Evolutionary conservation across 805 yeast species (phyloP), one percentile per base, ranked within the genome.

Genomic region (Zygosaccharomyces rouxii): DNA sequence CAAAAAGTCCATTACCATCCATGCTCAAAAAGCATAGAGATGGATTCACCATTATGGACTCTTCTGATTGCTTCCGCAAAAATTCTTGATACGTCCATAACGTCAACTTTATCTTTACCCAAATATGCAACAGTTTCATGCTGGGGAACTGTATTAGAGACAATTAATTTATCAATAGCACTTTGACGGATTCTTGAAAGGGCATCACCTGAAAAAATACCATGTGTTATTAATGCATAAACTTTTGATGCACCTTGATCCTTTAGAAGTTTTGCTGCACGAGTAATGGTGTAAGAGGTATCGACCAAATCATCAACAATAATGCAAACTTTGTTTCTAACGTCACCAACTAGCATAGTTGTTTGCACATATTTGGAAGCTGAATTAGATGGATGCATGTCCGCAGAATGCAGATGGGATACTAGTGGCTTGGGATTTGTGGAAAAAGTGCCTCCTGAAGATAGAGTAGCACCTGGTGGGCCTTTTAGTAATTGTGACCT

Each of bases 271-370:
- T 84, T 84, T 9, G 98, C 97, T 5, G 98, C 98, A 31, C 97
- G 73, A 0, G 94, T 84, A 42, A 94, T 82, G 1, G 99, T 94
- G 63, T 83, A 83, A 1, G 95, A 88, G 1, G 99, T 92, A 66
- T 94, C 99, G 4, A 89, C 89, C 57, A 94, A 72, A 66, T 94
- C 99, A 69, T 94, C 99, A 31, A 94, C 77, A 42, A 94, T 71
- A n/a, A 94, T 85, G 66, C 97, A 95, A 2, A 81, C 87, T 59
- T 85, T 82, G 57, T 80, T 89, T 51, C 79, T 78, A 30, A 94
- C 98, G 62, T 92, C 96, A 35, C 99, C 99, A 23, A 94, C 99
- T 18, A 94, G 78, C 95, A 94, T 89, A 2, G 96, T 87, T 1
- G 96, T 85, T 35, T 95, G 92, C 38, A 81, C 77, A 47, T 55